Evolutionary conservation across 2,329 filamentous ascomycete species (phyloP), one percentile per base, ranked within the genome.

Genomic region (Rhinocladiella similis): DNA sequence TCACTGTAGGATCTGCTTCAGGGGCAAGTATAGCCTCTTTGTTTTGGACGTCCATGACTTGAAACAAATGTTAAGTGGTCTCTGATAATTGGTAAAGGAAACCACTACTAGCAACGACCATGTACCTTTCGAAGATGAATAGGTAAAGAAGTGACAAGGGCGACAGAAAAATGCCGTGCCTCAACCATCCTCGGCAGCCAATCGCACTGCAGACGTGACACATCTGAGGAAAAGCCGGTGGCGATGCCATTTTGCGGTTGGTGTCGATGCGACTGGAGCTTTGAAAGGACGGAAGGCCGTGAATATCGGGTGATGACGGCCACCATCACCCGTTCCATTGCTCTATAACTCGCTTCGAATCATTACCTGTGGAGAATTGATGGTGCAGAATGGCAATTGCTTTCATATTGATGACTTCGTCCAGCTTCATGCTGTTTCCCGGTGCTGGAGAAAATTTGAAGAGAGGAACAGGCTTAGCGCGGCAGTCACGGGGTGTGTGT

Each of bases 391-490:
- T 43, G 5, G 10, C 29, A 33, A 10, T 33, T 33, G 29, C 29
- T 33, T 33, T 33, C 10, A 33, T 33, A 3, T 33, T 33, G 29
- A 9, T 9, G 29, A 9, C 29, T 12, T 33, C 29, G 29, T 33
- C 7, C 29, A 7, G 29, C 7, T 9, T 33, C 7, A 33, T 6
- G 3, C 7, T 33, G 22, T 12, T 33, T 33, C 10, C 29, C 29
- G 29, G 5, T 3, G 10, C 29, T 12, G 29, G 29, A 41, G 27
- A 33, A 47, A 22, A 13, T 25, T 56, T 10, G 41, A 12, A 3
- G 12, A 46, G 20, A 57, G 50, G 50, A 57, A 57, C 50, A 53
- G 55, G 50, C 45, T 46, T 57, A 57, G 55, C 33, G 54, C 29
- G 10, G 7, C 3, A 43, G 18, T 43, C 18, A 42, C n/a, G 6